Percentiles rank a stretch among this genome's conserved stretches.
Conservation (phyloP, 129 eudicot genomes). For the Scalesia atractyloides region DNA sequence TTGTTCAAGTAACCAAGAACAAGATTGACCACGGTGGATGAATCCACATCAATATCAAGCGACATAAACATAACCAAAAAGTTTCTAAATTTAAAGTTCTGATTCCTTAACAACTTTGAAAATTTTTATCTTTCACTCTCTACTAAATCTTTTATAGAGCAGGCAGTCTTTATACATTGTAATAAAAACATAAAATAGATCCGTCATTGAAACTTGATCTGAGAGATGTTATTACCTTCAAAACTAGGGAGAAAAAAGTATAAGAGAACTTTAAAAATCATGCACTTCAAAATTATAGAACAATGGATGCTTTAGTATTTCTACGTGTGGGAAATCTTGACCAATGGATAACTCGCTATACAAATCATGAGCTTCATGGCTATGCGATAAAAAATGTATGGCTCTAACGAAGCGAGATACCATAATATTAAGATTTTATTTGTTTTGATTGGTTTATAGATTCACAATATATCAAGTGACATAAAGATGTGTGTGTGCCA, state of each 20-base stretch:
- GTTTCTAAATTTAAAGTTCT: no score
- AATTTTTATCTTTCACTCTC: no score
- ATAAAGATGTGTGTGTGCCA: not conserved
- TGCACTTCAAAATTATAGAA: conserved; percentile 9
- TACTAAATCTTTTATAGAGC: no score
- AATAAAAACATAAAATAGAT: no score
- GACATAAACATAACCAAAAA: no score
- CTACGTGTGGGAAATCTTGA: conserved; percentile 12
- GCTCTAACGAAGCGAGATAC: conserved; percentile 5
- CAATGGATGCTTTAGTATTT: conserved; percentile 1
- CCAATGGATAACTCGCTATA: not conserved
- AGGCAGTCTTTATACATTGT: no score
- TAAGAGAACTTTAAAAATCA: not conserved
- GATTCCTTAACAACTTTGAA: no score
- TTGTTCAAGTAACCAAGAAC: no score
- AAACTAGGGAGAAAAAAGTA: not conserved
- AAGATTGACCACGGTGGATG: no score
- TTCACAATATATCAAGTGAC: not conserved
- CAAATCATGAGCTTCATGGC: conserved; percentile 9
- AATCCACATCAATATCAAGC: no score
- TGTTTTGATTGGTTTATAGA: not conserved
- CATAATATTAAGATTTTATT: not conserved
- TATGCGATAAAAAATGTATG: conserved; percentile 13
- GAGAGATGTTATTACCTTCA: no score
- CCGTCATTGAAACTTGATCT: no score